Percentiles rank a stretch among this genome's conserved stretches.
These are phyloP conservation scores for Vitis hybrid DNA, from an alignment of 177 flowering plant species.

Conservation along the genomic window DNA sequence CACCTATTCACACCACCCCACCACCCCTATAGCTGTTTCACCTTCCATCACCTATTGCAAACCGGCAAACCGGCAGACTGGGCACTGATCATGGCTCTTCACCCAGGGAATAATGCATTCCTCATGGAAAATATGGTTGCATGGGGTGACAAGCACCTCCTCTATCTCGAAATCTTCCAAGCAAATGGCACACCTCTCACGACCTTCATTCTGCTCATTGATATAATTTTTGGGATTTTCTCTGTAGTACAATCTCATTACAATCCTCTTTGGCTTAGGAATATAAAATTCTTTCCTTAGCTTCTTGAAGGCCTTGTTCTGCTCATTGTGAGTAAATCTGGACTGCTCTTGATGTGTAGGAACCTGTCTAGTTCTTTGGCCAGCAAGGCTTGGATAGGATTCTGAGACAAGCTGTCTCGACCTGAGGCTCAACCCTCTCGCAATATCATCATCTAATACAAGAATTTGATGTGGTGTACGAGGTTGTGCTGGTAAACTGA, in stretches of 20 bases:
- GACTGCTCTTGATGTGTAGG: conserved; percentile 24
- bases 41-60: conserved; percentile 10
- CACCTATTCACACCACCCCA: background rate
- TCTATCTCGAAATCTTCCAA: conserved; percentile 53
- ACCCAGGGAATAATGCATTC: conserved; percentile 66
- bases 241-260: conserved; percentile 35
- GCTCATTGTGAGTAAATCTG: conserved; percentile 27
- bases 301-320: conserved; percentile 30
- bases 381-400: conserved; percentile 19
- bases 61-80: conserved; percentile 34
- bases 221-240: conserved; percentile 6
- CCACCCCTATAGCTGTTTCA: background rate
- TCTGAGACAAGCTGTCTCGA: background rate
- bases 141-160: conserved; percentile 52
- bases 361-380: conserved; percentile 16
- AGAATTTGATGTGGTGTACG: too few relatives aligned
- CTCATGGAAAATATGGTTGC: conserved; percentile 70
- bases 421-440: too few relatives aligned
- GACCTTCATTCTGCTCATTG: conserved; percentile 27
- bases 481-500: too few relatives aligned
- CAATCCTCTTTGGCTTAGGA: conserved; percentile 32
- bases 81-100: conserved; percentile 54
- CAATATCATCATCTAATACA: too few relatives aligned
- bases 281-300: conserved; percentile 41
- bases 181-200: conserved; percentile 53